Evolutionary conservation across 2,329 filamentous ascomycete genomes (phyloP).

Genomic region (Penicillium sp.): DNA sequence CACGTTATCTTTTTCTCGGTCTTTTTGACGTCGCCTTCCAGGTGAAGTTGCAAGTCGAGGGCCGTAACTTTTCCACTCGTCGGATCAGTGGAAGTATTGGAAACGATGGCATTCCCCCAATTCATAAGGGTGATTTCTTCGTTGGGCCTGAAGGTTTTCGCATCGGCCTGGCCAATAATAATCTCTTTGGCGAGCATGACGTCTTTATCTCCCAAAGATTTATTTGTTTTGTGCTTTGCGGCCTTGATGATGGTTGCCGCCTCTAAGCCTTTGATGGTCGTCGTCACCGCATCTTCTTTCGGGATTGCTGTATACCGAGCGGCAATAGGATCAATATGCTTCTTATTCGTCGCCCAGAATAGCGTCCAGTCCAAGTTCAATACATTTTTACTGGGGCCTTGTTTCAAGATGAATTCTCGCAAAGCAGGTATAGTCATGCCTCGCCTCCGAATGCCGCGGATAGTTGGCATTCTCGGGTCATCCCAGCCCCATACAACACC

Average conservation of each 20-base stretch:
- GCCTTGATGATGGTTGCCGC: background rate
- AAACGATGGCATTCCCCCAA: slow-evolving; percentile 67
- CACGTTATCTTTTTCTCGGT: slow-evolving; percentile 97
- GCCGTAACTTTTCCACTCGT: slow-evolving; percentile 53
- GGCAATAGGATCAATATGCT: slow-evolving; percentile 72
- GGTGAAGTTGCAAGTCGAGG: slow-evolving; percentile 79
- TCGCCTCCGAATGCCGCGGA: slow-evolving; percentile 46
- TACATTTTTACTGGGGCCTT: slow-evolving; percentile 47
- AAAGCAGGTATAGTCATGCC: slow-evolving; percentile 48
- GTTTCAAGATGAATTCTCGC: slow-evolving; percentile 48
- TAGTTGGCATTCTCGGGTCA: slow-evolving; percentile 49
- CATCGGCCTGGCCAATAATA: slow-evolving; percentile 81
- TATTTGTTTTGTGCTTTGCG: background rate
- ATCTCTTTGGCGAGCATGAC: slow-evolving; percentile 50
- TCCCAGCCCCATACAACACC: slow-evolving; percentile 50
- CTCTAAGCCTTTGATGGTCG: slow-evolving; percentile 65
- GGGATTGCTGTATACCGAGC: slow-evolving; percentile 70
- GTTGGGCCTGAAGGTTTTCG: slow-evolving; percentile 70
- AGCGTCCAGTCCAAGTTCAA: slow-evolving; percentile 47
- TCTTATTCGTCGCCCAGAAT: slow-evolving; percentile 64
- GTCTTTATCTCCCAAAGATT: background rate
- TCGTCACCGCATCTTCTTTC: slow-evolving; percentile 66
- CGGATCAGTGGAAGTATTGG: slow-evolving; percentile 44
- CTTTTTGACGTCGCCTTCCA: slow-evolving; percentile 87
- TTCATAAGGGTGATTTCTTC: slow-evolving; percentile 96